Percentiles rank a stretch among this genome's conserved stretches.
Evolutionary conservation across 805 yeast species (phyloP).

Genomic region (Wickerhamomyces sydowiorum): DNA sequence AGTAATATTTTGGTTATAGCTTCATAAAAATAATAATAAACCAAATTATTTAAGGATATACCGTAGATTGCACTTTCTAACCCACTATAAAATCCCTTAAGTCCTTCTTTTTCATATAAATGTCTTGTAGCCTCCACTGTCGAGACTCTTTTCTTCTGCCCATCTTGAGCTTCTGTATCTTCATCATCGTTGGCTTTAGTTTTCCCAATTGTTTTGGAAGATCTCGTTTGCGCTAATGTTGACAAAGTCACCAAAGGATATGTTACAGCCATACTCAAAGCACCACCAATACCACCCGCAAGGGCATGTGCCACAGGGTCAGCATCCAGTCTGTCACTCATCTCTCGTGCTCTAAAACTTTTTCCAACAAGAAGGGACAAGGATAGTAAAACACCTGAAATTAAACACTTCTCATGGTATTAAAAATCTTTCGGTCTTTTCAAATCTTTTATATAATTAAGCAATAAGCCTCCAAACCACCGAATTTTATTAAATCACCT

Average conservation of each 20-base stretch:
- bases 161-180: constrained; percentile 13
- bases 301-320: constrained; percentile 68
- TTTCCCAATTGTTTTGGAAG: constrained; percentile 12
- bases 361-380: background rate
- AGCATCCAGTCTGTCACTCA: constrained; percentile 20
- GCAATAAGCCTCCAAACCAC: no score
- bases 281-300: constrained; percentile 93
- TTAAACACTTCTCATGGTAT: no score
- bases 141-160: constrained; percentile 17
- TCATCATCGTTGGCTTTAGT: constrained; percentile 20
- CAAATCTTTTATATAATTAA: no score
- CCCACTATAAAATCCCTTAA: constrained; percentile 73
- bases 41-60: constrained; percentile 77
- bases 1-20: constrained; percentile 47
- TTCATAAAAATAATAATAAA: constrained; percentile 89
- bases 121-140: constrained; percentile 36
- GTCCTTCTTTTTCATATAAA: constrained; percentile 53
- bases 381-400: no score
- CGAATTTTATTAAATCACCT: no score
- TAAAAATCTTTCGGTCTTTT: no score
- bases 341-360: background rate
- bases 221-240: constrained; percentile 80
- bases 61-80: constrained; percentile 85
- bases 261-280: constrained; percentile 78
- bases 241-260: constrained; percentile 86